These are phyloP conservation scores for Oryza glaberrima DNA, from an alignment of 176 grass and related monocot species.

Conservation along the genomic window DNA sequence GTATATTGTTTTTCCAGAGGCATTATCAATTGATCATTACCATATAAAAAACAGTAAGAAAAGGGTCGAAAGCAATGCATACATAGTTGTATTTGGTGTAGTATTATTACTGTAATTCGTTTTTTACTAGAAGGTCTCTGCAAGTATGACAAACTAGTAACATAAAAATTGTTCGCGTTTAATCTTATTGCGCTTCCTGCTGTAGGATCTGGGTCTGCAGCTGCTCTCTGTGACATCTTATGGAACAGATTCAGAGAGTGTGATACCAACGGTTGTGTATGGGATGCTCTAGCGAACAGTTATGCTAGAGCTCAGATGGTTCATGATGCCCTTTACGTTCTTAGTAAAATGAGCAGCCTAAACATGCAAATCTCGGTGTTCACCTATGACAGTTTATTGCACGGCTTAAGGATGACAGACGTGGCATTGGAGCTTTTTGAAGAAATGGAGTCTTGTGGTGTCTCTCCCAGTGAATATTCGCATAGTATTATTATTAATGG, in stretches of 20 bases:
- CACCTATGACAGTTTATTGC: slow-evolving; percentile 73
- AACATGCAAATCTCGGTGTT: slow-evolving; percentile 72
- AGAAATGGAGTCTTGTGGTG: slow-evolving; percentile 65
- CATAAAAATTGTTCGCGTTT: slow-evolving; percentile 16
- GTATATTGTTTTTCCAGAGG: background rate
- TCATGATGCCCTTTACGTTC: slow-evolving; percentile 72
- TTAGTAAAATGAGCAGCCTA: slow-evolving; percentile 80
- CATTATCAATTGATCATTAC: background rate
- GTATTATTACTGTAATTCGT: background rate
- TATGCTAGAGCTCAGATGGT: slow-evolving; percentile 70
- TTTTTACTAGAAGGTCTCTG: background rate
- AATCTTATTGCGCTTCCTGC: slow-evolving; percentile 15
- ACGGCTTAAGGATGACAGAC: slow-evolving; percentile 56
- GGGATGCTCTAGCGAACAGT: slow-evolving; percentile 80
- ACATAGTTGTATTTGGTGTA: background rate
- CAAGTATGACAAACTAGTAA: background rate
- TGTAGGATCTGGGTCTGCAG: slow-evolving; percentile 65
- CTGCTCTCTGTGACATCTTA: slow-evolving; percentile 58
- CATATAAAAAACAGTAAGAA: background rate
- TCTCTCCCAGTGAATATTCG: slow-evolving; percentile 63
- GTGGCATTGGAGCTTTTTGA: slow-evolving; percentile 63
- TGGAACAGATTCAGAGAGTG: slow-evolving; percentile 57
- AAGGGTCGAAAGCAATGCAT: background rate
- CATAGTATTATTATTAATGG: slow-evolving; percentile 69
- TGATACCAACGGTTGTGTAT: slow-evolving; percentile 49